These are phyloP conservation scores for Oropetium thomaeum DNA, from an alignment of 176 grass and related monocot genomes.

Conservation along the genomic window DNA sequence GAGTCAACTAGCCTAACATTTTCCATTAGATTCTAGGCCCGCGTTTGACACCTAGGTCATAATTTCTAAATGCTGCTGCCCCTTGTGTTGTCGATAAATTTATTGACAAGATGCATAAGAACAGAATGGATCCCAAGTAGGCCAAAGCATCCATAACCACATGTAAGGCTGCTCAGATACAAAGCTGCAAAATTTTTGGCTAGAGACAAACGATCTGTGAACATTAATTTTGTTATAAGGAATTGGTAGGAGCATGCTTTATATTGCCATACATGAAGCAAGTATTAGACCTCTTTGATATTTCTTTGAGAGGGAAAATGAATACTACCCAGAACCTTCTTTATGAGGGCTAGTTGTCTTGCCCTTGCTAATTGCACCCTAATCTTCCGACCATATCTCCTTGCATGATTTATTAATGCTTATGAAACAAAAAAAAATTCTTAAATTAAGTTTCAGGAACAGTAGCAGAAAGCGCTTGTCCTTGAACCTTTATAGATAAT, in stretches of 20 bases:
- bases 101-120: background rate
- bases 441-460: background rate
- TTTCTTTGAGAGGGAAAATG: too few species aligned
- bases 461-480: too few species aligned
- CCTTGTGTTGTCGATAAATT: background rate
- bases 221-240: background rate
- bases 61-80: background rate
- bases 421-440: too few species aligned
- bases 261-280: background rate
- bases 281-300: background rate
- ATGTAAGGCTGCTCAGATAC: background rate
- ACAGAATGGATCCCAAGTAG: background rate
- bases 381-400: background rate
- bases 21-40: background rate
- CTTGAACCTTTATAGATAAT: background rate
- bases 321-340: background rate
- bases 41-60: background rate
- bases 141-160: background rate
- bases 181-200: background rate
- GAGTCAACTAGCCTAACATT: background rate
- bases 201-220: background rate
- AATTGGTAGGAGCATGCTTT: background rate
- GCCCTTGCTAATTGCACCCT: background rate
- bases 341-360: background rate
- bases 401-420: background rate